These are phyloP conservation scores for Stemphylium beticola DNA, from an alignment of 2,329 filamentous ascomycete genomes.

Conservation along the genomic window DNA sequence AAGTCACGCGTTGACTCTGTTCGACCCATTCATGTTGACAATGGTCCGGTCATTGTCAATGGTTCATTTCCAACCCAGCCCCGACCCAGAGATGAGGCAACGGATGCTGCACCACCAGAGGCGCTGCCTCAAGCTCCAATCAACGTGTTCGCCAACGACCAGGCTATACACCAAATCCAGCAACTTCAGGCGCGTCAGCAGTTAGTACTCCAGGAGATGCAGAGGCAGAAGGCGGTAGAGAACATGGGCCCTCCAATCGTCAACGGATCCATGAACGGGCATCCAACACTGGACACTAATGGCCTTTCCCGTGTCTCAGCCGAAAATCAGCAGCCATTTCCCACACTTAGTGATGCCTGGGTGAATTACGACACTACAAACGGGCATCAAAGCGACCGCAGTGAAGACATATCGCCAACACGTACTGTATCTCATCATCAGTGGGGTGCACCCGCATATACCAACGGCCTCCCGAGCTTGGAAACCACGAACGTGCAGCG, in stretches of 20 bases:
- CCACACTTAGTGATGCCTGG: constrained; percentile 36
- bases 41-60: constrained; percentile 49
- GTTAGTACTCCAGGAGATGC: constrained; percentile 41
- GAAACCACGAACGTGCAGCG: constrained; percentile 55
- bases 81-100: constrained; percentile 32
- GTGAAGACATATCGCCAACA: constrained; percentile 40
- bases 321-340: constrained; percentile 36
- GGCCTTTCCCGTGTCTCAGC: constrained; percentile 29
- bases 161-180: constrained; percentile 34
- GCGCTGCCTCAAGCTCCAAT: constrained; percentile 24
- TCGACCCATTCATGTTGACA: constrained; percentile 32
- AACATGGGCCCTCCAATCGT: constrained; percentile 26
- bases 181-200: constrained; percentile 41
- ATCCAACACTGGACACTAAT: constrained; percentile 25
- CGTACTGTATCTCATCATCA: constrained; percentile 35
- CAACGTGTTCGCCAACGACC: constrained; percentile 32
- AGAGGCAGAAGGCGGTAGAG: constrained; percentile 36
- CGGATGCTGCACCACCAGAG: constrained; percentile 33
- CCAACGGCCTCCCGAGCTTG: constrained; percentile 41
- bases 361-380: constrained; percentile 36
- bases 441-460: constrained; percentile 37
- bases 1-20: constrained; percentile 39
- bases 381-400: constrained; percentile 26
- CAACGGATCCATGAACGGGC: constrained; percentile 35
- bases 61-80: constrained; percentile 46